These are phyloP conservation scores for Biscogniauxia mediterranea DNA, from an alignment of 2,329 filamentous ascomycete genomes.

Conservation along the genomic window DNA sequence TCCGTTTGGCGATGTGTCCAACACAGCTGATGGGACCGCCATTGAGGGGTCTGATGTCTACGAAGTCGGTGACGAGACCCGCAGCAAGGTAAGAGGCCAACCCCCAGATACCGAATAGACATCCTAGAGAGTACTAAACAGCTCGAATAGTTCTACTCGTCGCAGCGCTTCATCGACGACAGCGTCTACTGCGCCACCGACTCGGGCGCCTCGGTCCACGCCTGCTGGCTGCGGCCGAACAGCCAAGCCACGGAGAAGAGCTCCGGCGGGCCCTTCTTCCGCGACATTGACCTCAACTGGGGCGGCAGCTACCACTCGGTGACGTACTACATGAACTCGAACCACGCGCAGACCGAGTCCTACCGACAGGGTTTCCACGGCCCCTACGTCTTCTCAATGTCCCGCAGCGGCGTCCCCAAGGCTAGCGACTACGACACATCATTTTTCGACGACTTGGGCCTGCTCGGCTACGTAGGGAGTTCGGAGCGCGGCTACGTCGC, in stretches of 20 bases:
- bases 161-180: constrained; percentile 60
- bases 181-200: constrained; percentile 49
- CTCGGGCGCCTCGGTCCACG: constrained; percentile 27
- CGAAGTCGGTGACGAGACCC: constrained; percentile 51
- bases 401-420: constrained; percentile 46
- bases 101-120: background rate
- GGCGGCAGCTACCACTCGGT: constrained; percentile 49
- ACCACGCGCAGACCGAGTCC: constrained; percentile 53
- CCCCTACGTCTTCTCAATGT: constrained; percentile 57
- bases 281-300: constrained; percentile 57
- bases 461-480: constrained; percentile 51
- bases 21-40: constrained; percentile 43
- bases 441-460: constrained; percentile 52
- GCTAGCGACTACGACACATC: constrained; percentile 46
- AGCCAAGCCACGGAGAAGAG: constrained; percentile 52
- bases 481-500: constrained; percentile 50
- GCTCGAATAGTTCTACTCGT: constrained; percentile 51
- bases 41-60: constrained; percentile 50
- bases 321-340: constrained; percentile 62
- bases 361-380: constrained; percentile 58
- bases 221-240: constrained; percentile 34
- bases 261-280: constrained; percentile 57
- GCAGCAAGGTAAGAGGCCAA: constrained; percentile 43
- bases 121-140: background rate
- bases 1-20: constrained; percentile 44